A percentile compares a stretch with the other conserved stretches of the same genome.
phyloP scores from a whole-genome alignment of 768 basidiomycete species.

The Suillus paluster region DNA sequence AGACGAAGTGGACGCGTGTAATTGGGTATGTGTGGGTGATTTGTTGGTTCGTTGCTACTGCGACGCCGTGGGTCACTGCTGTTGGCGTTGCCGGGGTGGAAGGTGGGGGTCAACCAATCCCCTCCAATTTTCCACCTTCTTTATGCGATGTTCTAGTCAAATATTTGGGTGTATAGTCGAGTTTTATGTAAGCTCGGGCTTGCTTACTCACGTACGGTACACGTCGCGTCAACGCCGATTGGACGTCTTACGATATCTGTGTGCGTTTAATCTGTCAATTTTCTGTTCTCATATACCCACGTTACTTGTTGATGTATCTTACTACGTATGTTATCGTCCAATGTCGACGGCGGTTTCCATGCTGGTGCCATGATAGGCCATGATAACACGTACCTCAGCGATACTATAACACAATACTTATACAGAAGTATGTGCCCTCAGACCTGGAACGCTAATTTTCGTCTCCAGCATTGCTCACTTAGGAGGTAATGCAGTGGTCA shows the following conservation, averaged over 20 bases:
- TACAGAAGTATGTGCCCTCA: no score
- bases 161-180: neutral
- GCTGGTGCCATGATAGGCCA: no score
- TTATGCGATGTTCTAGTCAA: neutral
- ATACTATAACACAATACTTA: no score
- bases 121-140: neutral
- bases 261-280: no score
- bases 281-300: no score
- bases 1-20: slow-evolving; percentile 12
- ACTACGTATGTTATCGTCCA: no score
- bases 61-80: neutral
- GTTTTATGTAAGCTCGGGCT: neutral
- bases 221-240: neutral
- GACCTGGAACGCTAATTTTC: no score
- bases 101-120: neutral
- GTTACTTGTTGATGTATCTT: no score
- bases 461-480: slow-evolving; percentile 41
- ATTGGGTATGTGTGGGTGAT: slow-evolving; percentile 35
- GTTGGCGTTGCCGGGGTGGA: neutral
- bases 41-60: slow-evolving; percentile 25
- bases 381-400: no score
- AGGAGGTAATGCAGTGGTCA: slow-evolving; percentile 35
- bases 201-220: neutral
- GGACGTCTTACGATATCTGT: no score
- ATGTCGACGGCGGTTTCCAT: no score